Conservation (phyloP, 495 filamentous ascomycete genomes). For the Patellaria atrata region DNA sequence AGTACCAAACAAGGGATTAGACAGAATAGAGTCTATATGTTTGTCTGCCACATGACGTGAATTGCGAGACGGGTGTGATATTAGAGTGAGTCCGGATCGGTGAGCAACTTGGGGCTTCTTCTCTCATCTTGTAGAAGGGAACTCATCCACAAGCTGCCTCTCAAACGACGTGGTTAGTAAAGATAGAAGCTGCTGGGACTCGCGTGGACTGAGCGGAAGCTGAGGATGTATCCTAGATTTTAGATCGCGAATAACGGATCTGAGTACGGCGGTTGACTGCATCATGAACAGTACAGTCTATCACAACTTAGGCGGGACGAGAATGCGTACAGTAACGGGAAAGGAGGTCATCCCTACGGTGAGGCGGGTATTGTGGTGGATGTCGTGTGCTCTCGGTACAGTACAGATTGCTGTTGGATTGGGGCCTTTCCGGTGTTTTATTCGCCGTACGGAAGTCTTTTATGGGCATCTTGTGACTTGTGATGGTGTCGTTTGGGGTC, state of each 20-base stretch:
- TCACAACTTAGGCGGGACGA: no score
- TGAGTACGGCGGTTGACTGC: slow-evolving; percentile 11
- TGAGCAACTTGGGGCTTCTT: slow-evolving; percentile 4
- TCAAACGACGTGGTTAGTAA: slow-evolving; percentile 66
- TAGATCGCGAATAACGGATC: slow-evolving; percentile 19
- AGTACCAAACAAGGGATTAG: slow-evolving; percentile 48
- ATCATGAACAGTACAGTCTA: no score
- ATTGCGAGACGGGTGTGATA: background rate
- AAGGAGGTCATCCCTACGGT: no score
- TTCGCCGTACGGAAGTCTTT: no score
- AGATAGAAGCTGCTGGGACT: slow-evolving; percentile 53
- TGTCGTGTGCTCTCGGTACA: no score
- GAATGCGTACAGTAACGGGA: background rate
- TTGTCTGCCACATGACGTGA: slow-evolving; percentile 27
- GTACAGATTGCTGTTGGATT: no score
- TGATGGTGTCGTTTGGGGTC: no score
- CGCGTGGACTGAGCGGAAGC: slow-evolving; percentile 45
- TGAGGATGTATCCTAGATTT: slow-evolving; percentile 49
- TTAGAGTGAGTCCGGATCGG: background rate
- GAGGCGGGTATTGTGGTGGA: no score
- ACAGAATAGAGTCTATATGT: slow-evolving; percentile 51
- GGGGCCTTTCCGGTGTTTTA: no score
- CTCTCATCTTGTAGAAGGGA: slow-evolving; percentile 25
- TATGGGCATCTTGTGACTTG: no score
- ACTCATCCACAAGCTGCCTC: slow-evolving; percentile 51